Evolutionary conservation across 805 yeast species (phyloP), one percentile per base, ranked within the genome.

Genomic region (Metschnikowia hibisci): DNA sequence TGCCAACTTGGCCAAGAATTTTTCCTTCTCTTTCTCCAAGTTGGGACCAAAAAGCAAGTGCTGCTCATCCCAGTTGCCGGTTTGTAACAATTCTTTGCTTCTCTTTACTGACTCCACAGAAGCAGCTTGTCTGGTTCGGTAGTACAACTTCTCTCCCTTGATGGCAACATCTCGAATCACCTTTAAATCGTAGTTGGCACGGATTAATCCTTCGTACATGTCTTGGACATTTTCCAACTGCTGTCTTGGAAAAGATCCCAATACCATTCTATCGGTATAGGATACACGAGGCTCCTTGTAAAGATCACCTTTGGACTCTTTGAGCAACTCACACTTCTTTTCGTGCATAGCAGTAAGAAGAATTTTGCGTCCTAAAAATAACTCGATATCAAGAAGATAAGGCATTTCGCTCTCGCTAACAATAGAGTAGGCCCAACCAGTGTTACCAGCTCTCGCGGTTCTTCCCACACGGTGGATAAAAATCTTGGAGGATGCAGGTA

Each of bases 391-490:
- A 39, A 91, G 72, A 41, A 93, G 64, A 55, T 91, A 93, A 9
- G 99, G 96, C 44, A 91, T 66, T 61, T 93, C 99, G 43, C 79
- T 74, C 51, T 89, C 96, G 45, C 81, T 75, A 6, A 90, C 84
- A 47, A 93, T 79, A 3, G 96, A 84, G 62, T 87, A 93, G 0
- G 99, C 99, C 95, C 97, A 89, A 60, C 99, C 99, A 54, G 77
- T 81, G 61, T 88, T 84, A 61, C 99, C 99, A 7, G 99, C 99
- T 76, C 99, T 85, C 9, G 99, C 99, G 35, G 99, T 93, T 76
- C 99, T 83, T 64, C 99, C 99, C 36, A 93, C 98, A 68, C 99
- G 81, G 67, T 93, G 99, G 43, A 93, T 78, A 64, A 93, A 93
- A 46, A 91, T 85, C 64, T 95, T 93, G 4, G 97, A 88, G 1